Base-by-base conservation (phyloP, 208 protist species). In the Endotrypanum monterogeii region DNA sequence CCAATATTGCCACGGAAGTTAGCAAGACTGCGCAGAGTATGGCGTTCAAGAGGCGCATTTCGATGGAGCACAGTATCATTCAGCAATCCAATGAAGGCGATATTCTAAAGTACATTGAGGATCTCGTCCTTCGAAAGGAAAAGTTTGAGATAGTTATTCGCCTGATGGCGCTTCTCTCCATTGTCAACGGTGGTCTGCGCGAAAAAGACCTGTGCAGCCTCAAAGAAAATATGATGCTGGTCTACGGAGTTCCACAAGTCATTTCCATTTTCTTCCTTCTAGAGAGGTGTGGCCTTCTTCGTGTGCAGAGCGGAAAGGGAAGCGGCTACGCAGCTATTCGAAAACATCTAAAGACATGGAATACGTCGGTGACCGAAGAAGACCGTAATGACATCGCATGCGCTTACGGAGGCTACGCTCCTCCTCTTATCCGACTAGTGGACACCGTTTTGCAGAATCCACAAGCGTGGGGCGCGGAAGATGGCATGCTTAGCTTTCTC, bases 131-230 rank as follows among this genome's bases (percentile, higher is more conserved):
- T 67, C 75, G 86, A 44, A 83, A 73, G 60, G 83, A 91, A 41
- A 79, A 73, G 32, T 82, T 98, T 44, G 69, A 78, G 20, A 69
- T 77, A 30, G 89, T 97, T 55, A 39, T 97, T 20, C 86, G 92
- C 28, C 70, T 98, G 12, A 56, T 96, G n/a, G 92, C 83, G 51
- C 79, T 98, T 52, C 83, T 90, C 67, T 98, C 94, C 11, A 48
- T 96, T n/a, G 79, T 95, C 23, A 94, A 91, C 66, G 81, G 83
- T n/a, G 94, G 94, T 2, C 50, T 98, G 32, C 92, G 88, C 63
- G 65, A 73, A 23, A 93, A 88, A 61, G 84, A 91, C 35, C 90
- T 91, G 50, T 76, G 88, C 32, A 72, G 56, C 44, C 71, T 98
- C 35, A 94, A 90, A 48, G 89, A 94, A 60, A 86, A 74, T 51